Percentiles rank a stretch among this genome's conserved stretches.
Evolutionary conservation across 164 flowering plant genomes (phyloP).

Genomic region (Stephania yunnanensis): DNA sequence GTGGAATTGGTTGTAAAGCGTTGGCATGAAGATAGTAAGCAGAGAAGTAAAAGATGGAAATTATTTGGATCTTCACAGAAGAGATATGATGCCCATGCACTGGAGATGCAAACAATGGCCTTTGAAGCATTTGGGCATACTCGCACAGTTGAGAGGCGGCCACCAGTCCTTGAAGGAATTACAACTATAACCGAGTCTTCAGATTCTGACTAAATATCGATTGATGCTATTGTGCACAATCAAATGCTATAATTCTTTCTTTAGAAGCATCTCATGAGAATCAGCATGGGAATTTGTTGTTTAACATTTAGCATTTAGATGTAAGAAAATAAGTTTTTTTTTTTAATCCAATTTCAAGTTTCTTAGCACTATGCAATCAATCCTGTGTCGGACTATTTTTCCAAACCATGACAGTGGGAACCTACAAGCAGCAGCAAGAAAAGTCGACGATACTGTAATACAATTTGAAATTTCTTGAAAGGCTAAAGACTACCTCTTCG

Average conservation of each 20-base stretch:
- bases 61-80: not conserved
- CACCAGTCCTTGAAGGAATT: constrained; percentile 12
- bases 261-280: not conserved
- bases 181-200: constrained; percentile 9
- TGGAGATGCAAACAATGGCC: constrained; percentile 20
- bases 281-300: not conserved
- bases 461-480: not conserved
- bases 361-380: too few relatives aligned
- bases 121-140: constrained; percentile 1
- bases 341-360: too few relatives aligned
- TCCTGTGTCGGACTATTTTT: not conserved
- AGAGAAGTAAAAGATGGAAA: not conserved
- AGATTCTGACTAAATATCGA: constrained; percentile 5
- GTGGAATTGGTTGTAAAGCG: constrained; percentile 27
- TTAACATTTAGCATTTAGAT: not conserved
- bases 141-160: not conserved
- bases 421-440: not conserved
- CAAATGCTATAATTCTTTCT: too few relatives aligned
- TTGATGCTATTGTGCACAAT: not conserved
- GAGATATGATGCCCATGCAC: not conserved
- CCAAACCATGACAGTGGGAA: not conserved
- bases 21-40: constrained; percentile 16
- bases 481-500: constrained; percentile 46
- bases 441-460: not conserved
- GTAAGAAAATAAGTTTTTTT: not conserved